Conservation (phyloP, 768 basidiomycete genomes). For the Neoboletus brunneissimus region DNA sequence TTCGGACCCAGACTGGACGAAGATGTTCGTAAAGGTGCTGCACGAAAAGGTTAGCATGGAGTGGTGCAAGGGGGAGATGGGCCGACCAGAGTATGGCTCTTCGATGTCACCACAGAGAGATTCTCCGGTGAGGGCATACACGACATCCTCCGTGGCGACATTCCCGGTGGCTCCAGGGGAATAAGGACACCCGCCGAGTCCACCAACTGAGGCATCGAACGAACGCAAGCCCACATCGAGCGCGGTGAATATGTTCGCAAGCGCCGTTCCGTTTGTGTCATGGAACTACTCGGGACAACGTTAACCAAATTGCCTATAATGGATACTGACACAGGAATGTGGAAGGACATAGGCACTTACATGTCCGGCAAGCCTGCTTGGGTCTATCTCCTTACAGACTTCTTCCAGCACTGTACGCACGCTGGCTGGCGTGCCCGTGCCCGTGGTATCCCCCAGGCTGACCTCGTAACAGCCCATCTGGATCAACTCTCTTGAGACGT, state of each 20-base stretch:
- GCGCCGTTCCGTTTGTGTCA: constrained; percentile 84
- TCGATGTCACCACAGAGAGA: constrained; percentile 52
- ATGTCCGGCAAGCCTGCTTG: constrained; percentile 65
- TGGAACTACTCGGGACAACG: constrained; percentile 56
- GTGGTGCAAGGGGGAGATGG: background rate
- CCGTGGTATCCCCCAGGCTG: constrained; percentile 89
- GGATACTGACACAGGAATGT: background rate
- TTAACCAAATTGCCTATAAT: background rate
- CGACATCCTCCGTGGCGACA: constrained; percentile 88
- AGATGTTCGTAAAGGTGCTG: background rate
- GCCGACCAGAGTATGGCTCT: constrained; percentile 21
- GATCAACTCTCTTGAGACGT: constrained; percentile 65
- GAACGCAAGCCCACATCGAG: constrained; percentile 74
- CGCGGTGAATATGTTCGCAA: constrained; percentile 72
- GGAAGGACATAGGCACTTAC: constrained; percentile 38
- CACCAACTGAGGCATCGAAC: constrained; percentile 81
- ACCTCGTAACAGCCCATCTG: constrained; percentile 96
- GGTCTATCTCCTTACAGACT: constrained; percentile 58
- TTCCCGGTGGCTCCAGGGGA: constrained; percentile 96
- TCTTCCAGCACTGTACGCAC: constrained; percentile 68
- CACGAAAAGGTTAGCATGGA: background rate
- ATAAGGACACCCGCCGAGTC: constrained; percentile 94
- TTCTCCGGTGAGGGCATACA: constrained; percentile 75
- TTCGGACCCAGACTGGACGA: constrained; percentile 6
- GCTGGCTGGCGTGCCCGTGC: constrained; percentile 72